phyloP scores from a whole-genome alignment of 108 stramenopile species.

The Aurantiochytrium sp. region DNA sequence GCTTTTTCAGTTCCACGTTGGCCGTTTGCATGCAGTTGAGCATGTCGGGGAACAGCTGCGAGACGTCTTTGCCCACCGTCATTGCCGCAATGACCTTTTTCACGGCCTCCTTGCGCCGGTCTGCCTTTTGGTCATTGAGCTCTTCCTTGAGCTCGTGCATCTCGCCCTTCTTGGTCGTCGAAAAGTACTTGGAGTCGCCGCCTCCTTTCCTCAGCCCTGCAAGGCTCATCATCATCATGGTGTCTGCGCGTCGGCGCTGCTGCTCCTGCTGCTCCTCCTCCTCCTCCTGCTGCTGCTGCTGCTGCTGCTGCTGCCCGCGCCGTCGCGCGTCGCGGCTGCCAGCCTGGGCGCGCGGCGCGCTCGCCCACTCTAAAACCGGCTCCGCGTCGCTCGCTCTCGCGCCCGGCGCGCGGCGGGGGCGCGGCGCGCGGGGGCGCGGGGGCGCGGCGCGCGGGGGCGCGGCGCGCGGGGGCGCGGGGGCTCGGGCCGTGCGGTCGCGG shows the following conservation, averaged over 20 bases:
- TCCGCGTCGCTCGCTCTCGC: too few species aligned
- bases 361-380: too few species aligned
- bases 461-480: too few species aligned
- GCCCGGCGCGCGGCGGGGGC: too few species aligned
- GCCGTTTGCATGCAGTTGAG: constrained; percentile 97
- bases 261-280: too few species aligned
- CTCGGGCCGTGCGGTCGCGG: too few species aligned
- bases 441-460: too few species aligned
- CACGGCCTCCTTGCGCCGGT: constrained; percentile 91
- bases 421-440: too few species aligned
- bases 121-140: constrained; percentile 78
- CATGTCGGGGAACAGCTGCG: constrained; percentile 91
- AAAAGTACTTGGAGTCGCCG: constrained; percentile 81
- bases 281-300: too few species aligned
- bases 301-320: too few species aligned
- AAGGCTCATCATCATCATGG: constrained; percentile 2
- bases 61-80: constrained; percentile 99
- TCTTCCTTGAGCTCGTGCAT: constrained; percentile 95
- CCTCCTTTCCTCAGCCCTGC: constrained; percentile 37
- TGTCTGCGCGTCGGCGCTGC: background rate
- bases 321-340: too few species aligned
- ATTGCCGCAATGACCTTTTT: constrained; percentile 99
- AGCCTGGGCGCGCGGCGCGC: too few species aligned
- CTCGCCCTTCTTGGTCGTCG: constrained; percentile 95
- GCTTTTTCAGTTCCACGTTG: constrained; percentile 95